Base-by-base conservation (phyloP, 2,329 filamentous ascomycete species). In the Pestalotiopsis sp. region DNA sequence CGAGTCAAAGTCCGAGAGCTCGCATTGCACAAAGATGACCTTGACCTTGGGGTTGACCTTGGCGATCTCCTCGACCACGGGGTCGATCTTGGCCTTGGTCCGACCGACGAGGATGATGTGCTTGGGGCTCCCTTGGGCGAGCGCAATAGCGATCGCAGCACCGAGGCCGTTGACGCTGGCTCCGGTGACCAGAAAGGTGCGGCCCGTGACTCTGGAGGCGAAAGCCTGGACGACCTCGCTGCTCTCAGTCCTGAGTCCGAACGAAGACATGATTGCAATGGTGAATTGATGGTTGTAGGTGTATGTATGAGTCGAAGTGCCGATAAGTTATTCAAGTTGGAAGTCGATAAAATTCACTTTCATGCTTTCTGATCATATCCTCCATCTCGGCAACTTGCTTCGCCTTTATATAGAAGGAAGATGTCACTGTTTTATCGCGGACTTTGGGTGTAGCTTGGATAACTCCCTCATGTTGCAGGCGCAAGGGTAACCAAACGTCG, bases 141-240 rank as follows among this genome's bases (percentile, higher is more conserved):
- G 59, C 2, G 66, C 38, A 45, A 68, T 58, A 2, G 70, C 69
- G 1, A 41, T 12, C 2, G 68, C 49, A 31, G 61, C 72, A 4
- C 72, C 71, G 31, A 74, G 66, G 12, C 71, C 68, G 13, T 64
- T 59, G 2, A 49, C 64, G 12, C 65, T 66, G 9, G 71, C 69
- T 17, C 72, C 70, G 3, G 73, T 75, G 45, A 75, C 68, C 57
- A 74, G 67, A 52, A 75, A 75, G 7, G 68, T 75, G 25, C 73
- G 71, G 12, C 70, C 72, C 23, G 69, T 69, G 58, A 72, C 68
- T 13, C 63, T 59, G 68, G 68, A 61, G 7, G 67, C 36, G 58
- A 72, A 68, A 60, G 68, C 69, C 38, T 70, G 56, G 12, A 64
- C 66, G 36, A 72, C 56, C 36, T 72, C 66, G 23, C 72, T 66